Percentiles rank a stretch among this genome's conserved stretches.
These are phyloP conservation scores for Myriosclerotinia curreyana DNA, from an alignment of 2,329 filamentous ascomycete species.

Conservation along the genomic window DNA sequence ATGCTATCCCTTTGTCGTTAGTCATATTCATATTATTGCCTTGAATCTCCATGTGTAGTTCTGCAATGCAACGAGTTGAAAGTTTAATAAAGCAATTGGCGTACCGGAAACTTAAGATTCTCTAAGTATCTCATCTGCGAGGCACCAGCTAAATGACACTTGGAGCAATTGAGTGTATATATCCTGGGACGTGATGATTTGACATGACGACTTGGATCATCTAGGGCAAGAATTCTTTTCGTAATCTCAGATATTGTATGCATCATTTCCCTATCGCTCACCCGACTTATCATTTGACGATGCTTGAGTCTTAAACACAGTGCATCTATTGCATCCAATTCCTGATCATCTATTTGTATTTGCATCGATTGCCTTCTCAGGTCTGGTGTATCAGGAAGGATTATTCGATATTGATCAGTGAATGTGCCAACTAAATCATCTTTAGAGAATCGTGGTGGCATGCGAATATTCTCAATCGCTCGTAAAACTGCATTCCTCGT, in stretches of 20 bases:
- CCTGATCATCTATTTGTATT: conserved; percentile 38
- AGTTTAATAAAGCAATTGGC: conserved; percentile 22
- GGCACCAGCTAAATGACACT: conserved; percentile 41
- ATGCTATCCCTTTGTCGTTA: conserved; percentile 16
- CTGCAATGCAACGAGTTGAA: neutral
- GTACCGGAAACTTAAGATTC: conserved; percentile 36
- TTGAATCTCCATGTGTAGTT: neutral
- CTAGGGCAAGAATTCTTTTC: conserved; percentile 40
- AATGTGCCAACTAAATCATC: conserved; percentile 41
- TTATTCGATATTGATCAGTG: conserved; percentile 41
- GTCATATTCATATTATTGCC: conserved; percentile 4
- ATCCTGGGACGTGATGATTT: conserved; percentile 38
- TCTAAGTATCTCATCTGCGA: conserved; percentile 39
- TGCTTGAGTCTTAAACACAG: conserved; percentile 40
- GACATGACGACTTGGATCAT: conserved; percentile 40
- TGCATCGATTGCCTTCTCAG: conserved; percentile 34
- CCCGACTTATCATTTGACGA: conserved; percentile 41
- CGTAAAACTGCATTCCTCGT: conserved; percentile 43
- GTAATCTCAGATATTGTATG: conserved; percentile 41
- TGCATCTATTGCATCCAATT: conserved; percentile 42
- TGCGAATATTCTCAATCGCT: conserved; percentile 40
- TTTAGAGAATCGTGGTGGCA: conserved; percentile 40
- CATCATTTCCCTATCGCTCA: conserved; percentile 43
- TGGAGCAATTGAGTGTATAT: conserved; percentile 42
- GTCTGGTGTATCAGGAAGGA: conserved; percentile 42